phyloP scores from a whole-genome alignment of 306 rosid species.

The Castanea sativa region DNA sequence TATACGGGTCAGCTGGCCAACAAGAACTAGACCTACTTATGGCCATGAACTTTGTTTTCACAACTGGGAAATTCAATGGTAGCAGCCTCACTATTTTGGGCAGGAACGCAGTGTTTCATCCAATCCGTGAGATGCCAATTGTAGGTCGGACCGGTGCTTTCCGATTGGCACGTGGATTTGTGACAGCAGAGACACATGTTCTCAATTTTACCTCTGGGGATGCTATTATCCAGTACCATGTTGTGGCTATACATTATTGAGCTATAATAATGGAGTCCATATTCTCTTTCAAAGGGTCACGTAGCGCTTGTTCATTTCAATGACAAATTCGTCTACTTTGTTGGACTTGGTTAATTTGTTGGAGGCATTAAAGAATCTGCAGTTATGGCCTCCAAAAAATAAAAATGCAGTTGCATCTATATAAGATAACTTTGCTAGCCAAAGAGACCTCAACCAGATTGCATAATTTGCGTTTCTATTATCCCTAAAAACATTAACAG shows the following conservation, averaged over 20 bases:
- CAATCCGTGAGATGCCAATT: slow-evolving; percentile 7
- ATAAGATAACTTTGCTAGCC: slow-evolving; percentile 16
- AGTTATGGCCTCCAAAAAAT: background rate
- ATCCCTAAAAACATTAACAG: slow-evolving; percentile 33
- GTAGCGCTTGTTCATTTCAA: too few relatives aligned
- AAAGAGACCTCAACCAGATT: slow-evolving; percentile 36
- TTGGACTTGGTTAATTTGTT: too few relatives aligned
- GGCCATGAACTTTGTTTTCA: background rate
- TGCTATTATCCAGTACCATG: too few relatives aligned
- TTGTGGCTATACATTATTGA: too few relatives aligned
- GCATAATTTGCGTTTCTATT: slow-evolving; percentile 25
- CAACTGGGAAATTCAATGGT: background rate
- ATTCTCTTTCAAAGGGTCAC: too few relatives aligned
- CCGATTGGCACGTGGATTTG: slow-evolving; percentile 11
- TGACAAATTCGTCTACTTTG: too few relatives aligned
- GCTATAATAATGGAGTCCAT: too few relatives aligned
- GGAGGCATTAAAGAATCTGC: background rate
- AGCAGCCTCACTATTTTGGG: slow-evolving; percentile 16
- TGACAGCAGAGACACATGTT: background rate
- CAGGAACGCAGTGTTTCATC: background rate
- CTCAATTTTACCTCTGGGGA: too few relatives aligned
- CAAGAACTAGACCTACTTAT: background rate
- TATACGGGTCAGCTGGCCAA: background rate
- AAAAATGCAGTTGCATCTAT: too few relatives aligned
- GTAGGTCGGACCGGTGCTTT: slow-evolving; percentile 10